phyloP scores from a whole-genome alignment of 1,139 yeast genomes.

The Arxiozyma heterogenica region DNA sequence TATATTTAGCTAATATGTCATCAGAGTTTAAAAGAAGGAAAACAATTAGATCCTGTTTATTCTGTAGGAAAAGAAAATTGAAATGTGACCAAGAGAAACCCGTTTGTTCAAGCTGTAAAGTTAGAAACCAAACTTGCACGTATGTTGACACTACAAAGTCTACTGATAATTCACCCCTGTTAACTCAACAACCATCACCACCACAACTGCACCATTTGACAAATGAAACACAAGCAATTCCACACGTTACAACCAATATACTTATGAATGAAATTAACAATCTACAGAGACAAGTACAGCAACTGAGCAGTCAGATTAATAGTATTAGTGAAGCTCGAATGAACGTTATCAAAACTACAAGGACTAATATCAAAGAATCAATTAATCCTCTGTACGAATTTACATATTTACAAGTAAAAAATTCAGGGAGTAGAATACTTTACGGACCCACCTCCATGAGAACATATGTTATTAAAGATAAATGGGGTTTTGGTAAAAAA shows the following conservation, averaged over 20 bases:
- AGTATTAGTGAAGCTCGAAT: not conserved
- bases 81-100: slow-evolving; percentile 26
- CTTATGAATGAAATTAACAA: not conserved
- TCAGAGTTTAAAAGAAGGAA: slow-evolving; percentile 15
- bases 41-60: slow-evolving; percentile 23
- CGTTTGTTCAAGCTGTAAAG: slow-evolving; percentile 19
- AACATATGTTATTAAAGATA: slow-evolving; percentile 11
- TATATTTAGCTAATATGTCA: not conserved
- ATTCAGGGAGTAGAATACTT: slow-evolving; percentile 12
- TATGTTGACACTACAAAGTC: not conserved
- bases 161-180: not conserved
- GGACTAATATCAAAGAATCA: not conserved
- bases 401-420: slow-evolving; percentile 8
- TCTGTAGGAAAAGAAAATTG: slow-evolving; percentile 25
- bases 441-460: slow-evolving; percentile 26
- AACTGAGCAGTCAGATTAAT: not conserved
- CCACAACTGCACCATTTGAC: not conserved
- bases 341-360: not conserved
- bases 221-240: not conserved
- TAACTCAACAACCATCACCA: not conserved
- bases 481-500: slow-evolving; percentile 15
- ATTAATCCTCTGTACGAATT: slow-evolving; percentile 13
- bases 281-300: not conserved
- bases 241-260: not conserved
- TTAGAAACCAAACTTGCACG: slow-evolving; percentile 9